Evolutionary conservation across 495 filamentous ascomycete genomes (phyloP).

Genomic region (Halenospora varia): DNA sequence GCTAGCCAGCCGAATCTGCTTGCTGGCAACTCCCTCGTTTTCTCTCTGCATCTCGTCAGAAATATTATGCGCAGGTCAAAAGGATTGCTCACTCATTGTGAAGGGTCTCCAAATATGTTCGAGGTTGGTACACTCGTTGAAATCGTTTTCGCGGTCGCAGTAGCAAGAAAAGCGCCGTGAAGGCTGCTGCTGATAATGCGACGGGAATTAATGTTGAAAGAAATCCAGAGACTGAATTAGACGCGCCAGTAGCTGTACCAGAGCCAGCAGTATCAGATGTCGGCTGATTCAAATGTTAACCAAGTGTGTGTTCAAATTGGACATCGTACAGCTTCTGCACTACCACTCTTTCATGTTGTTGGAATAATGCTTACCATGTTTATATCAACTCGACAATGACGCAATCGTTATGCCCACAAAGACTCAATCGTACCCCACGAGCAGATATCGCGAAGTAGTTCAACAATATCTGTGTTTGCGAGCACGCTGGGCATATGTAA

Average conservation of each 20-base stretch:
- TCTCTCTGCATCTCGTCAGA: constrained; percentile 45
- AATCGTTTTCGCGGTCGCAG: constrained; percentile 67
- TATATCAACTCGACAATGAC: no score
- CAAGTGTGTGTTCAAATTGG: neutral
- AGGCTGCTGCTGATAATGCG: constrained; percentile 54
- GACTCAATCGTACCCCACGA: no score
- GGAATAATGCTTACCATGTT: no score
- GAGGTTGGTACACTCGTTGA: constrained; percentile 75
- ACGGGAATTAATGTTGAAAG: constrained; percentile 71
- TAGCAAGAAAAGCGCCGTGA: constrained; percentile 68
- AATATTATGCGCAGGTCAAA: neutral
- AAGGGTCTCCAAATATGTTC: constrained; percentile 76
- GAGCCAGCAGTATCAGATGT: neutral
- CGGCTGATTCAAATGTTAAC: neutral
- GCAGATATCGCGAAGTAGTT: no score
- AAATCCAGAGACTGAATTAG: constrained; percentile 33
- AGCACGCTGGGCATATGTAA: no score
- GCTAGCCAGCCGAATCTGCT: constrained; percentile 71
- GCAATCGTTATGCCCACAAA: no score
- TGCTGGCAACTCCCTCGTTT: constrained; percentile 60
- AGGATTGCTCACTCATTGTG: constrained; percentile 47
- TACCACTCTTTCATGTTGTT: no score
- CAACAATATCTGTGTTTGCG: no score
- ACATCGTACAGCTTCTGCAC: no score
- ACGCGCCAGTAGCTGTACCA: neutral